Evolutionary conservation across 495 filamentous ascomycete genomes (phyloP).

Genomic region (Neurospora sp.): DNA sequence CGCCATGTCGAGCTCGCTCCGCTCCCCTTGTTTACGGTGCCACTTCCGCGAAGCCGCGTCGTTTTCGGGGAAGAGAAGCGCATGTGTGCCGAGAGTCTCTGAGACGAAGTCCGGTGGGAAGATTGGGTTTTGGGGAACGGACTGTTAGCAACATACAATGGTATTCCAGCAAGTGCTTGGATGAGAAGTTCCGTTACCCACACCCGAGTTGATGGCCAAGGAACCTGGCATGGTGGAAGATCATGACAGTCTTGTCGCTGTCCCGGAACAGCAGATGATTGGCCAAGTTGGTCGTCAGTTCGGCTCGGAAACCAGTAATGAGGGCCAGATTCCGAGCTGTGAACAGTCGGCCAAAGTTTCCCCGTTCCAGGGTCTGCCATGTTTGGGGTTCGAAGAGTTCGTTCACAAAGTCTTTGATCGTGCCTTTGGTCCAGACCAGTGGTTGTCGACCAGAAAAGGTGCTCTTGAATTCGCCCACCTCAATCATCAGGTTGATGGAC

Average conservation of each 20-base stretch:
- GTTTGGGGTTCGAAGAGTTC: not conserved
- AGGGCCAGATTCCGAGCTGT: slow-evolving; percentile 7
- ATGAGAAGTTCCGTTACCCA: not conserved
- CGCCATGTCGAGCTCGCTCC: not conserved
- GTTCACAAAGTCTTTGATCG: not conserved
- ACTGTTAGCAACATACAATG: not conserved
- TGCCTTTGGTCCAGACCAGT: not conserved
- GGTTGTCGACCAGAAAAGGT: not conserved
- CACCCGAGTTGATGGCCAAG: slow-evolving; percentile 14
- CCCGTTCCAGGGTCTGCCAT: not conserved
- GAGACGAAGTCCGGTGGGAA: slow-evolving; percentile 26
- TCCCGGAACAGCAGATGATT: slow-evolving; percentile 33
- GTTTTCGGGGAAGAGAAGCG: slow-evolving; percentile 34
- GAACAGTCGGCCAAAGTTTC: slow-evolving; percentile 7
- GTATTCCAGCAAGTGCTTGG: not conserved
- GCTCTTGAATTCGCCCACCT: not conserved
- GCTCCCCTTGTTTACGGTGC: not conserved
- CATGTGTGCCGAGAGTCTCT: slow-evolving; percentile 36
- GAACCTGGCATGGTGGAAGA: slow-evolving; percentile 34
- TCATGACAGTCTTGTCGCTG: slow-evolving; percentile 24
- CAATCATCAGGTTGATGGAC: slow-evolving; percentile 5
- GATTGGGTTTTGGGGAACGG: not conserved
- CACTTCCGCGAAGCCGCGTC: slow-evolving; percentile 15
- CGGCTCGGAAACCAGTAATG: slow-evolving; percentile 29
- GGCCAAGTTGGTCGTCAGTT: slow-evolving; percentile 31